Conservation (phyloP, 1,139 yeast species). For the Saccharomyces hybrid region DNA sequence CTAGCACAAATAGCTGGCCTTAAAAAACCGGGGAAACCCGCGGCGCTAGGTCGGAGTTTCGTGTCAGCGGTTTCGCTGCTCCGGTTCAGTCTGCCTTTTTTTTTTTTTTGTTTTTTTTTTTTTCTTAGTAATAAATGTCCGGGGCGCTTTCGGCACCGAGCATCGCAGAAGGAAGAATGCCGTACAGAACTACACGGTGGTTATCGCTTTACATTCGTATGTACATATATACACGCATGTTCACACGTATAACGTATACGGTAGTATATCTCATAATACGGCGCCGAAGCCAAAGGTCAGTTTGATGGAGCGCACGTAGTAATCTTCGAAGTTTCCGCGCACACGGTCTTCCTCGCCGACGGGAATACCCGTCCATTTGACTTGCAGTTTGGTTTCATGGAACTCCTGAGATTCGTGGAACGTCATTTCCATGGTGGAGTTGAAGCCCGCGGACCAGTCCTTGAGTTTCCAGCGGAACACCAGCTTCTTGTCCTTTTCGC, state of each 20-base stretch:
- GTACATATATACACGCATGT: background rate
- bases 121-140: background rate
- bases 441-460: slow-evolving; percentile 75
- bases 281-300: slow-evolving; percentile 89
- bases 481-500: slow-evolving; percentile 42
- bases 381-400: slow-evolving; percentile 74
- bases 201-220: background rate
- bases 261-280: slow-evolving; percentile 39
- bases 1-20: background rate
- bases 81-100: background rate
- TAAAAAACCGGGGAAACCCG: background rate
- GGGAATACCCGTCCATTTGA: slow-evolving; percentile 83
- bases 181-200: background rate
- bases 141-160: background rate
- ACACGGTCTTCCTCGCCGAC: slow-evolving; percentile 94
- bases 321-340: slow-evolving; percentile 75
- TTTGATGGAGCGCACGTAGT: slow-evolving; percentile 81
- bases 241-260: background rate
- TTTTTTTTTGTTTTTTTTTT: background rate
- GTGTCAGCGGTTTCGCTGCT: background rate
- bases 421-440: slow-evolving; percentile 56
- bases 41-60: slow-evolving; percentile 1
- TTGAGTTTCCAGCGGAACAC: slow-evolving; percentile 78
- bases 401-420: slow-evolving; percentile 59
- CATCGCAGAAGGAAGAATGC: background rate